Base-by-base conservation (phyloP, 495 filamentous ascomycete genomes). In the Hypoxylon lienhwacheense region DNA sequence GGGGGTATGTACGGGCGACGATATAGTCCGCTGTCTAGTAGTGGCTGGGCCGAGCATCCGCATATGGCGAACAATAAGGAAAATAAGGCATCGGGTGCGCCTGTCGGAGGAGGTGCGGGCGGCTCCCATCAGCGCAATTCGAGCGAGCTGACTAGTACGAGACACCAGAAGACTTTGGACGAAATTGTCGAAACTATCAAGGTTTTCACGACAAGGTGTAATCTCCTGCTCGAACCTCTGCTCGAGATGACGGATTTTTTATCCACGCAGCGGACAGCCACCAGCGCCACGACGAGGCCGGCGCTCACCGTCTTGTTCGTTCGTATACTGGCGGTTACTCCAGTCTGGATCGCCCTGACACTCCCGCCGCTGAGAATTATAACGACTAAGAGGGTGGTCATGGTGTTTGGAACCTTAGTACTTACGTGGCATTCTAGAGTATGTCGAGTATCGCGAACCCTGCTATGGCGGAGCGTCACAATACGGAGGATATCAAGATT, bases 131-230 rank as follows among this genome's bases (percentile, higher is more conserved):
- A 67, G 41, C 61, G 73, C 32, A 73, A 76, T 2, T 53, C 71
- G 15, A 84, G 86, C 1, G 89, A 92, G 54, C 64, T 66, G 41
- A 82, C 73, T 39, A 77, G 76, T 39, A 85, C 82, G 32, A 84
- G 83, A 12, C 89, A 93, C 60, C 79, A 82, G 59, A 82, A 82
- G 70, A 97, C 91, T 31, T 74, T 99, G 29, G 93, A 99, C 61
- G 93, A 97, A 73, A 97, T 99, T 52, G 87, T 99, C 39, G 91
- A 96, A 57, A 91, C 88, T 0, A 73, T 99, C 53, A 87, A 86
- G 66, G 81, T 85, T 17, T 91, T 99, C 63, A 97, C 90, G 1
- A 85, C 83, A 3, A 77, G 93, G 34, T 95, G 95, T 71, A 95
- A 95, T 69, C 85, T 96, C 26, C 76, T 99, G 7, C 79, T 97